Conservation (phyloP, 2,329 filamentous ascomycete genomes). For the Annulohypoxylon truncatum region DNA sequence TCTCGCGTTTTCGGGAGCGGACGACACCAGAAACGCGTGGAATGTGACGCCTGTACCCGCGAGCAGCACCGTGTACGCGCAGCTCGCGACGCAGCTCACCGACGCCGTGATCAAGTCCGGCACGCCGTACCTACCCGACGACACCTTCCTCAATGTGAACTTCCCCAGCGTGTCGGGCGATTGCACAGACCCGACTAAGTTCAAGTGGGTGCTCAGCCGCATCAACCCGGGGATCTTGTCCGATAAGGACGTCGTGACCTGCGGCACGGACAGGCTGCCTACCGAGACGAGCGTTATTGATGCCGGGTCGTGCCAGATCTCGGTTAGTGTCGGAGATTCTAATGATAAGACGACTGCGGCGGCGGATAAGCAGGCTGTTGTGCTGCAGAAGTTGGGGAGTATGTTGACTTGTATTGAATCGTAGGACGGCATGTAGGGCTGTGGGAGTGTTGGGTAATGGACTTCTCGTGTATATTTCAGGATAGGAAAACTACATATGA, state of each 20-base stretch:
- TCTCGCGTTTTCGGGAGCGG: constrained; percentile 74
- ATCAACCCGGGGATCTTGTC: constrained; percentile 68
- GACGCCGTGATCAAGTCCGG: constrained; percentile 65
- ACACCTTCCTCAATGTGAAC: constrained; percentile 76
- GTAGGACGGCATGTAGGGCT: neutral
- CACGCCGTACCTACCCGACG: constrained; percentile 70
- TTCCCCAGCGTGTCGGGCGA: constrained; percentile 64
- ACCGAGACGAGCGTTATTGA: constrained; percentile 66
- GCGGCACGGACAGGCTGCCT: constrained; percentile 66
- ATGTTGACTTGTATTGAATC: constrained; percentile 59
- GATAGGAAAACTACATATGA: neutral
- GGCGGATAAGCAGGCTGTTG: constrained; percentile 61
- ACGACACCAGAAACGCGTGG: constrained; percentile 64
- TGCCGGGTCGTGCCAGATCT: constrained; percentile 67
- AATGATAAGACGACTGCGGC: constrained; percentile 69
- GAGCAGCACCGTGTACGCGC: constrained; percentile 70
- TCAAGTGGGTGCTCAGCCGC: constrained; percentile 72
- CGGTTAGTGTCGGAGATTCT: constrained; percentile 72
- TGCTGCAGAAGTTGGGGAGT: constrained; percentile 61
- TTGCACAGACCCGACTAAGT: constrained; percentile 65
- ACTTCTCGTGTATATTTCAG: constrained; percentile 21
- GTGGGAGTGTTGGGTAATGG: neutral
- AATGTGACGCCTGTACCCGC: constrained; percentile 63
- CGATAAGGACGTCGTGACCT: constrained; percentile 66
- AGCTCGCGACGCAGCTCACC: constrained; percentile 70